A percentile compares a stretch with the other conserved stretches of the same genome.
Conservation (phyloP, 2,329 filamentous ascomycete genomes). For the Eutypa lata region DNA sequence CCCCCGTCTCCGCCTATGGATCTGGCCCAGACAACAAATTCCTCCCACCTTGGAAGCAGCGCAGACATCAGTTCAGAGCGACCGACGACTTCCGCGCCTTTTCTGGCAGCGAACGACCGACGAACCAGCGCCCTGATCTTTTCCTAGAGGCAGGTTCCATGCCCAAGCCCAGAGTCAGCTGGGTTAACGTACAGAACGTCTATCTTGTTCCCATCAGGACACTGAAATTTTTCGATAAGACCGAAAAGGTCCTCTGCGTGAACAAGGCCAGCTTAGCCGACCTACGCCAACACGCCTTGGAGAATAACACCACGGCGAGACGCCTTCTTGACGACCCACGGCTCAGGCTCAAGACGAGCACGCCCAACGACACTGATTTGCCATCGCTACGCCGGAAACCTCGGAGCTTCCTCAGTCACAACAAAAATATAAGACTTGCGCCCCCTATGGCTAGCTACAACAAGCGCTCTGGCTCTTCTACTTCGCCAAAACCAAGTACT, state of each 20-base stretch:
- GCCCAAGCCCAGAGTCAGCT: constrained; percentile 18
- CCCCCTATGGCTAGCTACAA: too few species aligned
- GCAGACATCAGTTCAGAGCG: neutral
- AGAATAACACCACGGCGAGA: neutral
- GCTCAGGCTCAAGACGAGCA: neutral
- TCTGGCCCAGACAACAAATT: neutral
- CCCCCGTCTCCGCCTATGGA: neutral
- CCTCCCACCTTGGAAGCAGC: neutral
- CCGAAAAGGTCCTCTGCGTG: constrained; percentile 5
- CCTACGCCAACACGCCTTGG: neutral
- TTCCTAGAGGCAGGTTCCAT: constrained; percentile 3
- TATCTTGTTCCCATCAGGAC: constrained; percentile 14
- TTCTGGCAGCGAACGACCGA: neutral
- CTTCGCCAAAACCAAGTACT: too few species aligned
- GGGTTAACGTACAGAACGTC: constrained; percentile 15
- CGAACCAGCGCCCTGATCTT: neutral
- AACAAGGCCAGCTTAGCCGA: neutral
- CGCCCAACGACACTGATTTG: neutral
- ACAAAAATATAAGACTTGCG: neutral
- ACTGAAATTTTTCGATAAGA: constrained; percentile 14
- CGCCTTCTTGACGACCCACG: neutral
- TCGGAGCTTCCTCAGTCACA: constrained; percentile 1
- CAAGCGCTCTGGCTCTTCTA: too few species aligned
- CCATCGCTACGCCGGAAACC: constrained; percentile 1
- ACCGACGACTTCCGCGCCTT: neutral